phyloP scores from a whole-genome alignment of 176 grass and related monocot genomes.

The Musa beccarii region DNA sequence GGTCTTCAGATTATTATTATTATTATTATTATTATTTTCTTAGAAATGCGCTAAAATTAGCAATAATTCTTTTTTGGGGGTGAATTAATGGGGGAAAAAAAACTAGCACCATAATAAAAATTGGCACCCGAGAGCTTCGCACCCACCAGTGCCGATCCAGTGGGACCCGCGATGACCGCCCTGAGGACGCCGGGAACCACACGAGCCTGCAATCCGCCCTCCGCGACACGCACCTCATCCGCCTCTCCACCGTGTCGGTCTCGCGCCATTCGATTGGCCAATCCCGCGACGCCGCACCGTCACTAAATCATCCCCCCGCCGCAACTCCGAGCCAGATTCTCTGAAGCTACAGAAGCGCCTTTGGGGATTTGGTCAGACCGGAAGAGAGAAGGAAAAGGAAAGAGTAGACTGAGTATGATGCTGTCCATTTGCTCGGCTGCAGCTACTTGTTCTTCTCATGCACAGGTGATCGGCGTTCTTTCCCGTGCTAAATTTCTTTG shows the following conservation, averaged over 20 bases:
- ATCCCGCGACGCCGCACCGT: background rate
- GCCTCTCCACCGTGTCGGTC: background rate
- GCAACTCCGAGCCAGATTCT: background rate
- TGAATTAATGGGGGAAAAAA: too few relatives aligned
- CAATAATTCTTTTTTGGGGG: too few relatives aligned
- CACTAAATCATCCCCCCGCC: background rate
- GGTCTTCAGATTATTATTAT: too few relatives aligned
- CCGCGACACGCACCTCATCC: background rate
- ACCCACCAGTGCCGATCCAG: too few relatives aligned
- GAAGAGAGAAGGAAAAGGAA: too few relatives aligned
- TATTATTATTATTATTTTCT: too few relatives aligned
- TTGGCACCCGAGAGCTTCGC: too few relatives aligned
- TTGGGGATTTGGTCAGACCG: too few relatives aligned
- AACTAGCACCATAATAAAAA: too few relatives aligned
- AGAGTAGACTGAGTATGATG: background rate
- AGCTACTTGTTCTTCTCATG: constrained; percentile 4
- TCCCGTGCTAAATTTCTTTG: background rate
- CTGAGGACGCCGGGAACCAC: background rate
- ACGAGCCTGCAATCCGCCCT: background rate
- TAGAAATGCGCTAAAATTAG: too few relatives aligned
- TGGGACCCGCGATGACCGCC: too few relatives aligned
- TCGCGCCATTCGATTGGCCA: background rate
- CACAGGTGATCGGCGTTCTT: background rate
- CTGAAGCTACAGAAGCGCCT: too few relatives aligned
- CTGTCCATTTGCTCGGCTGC: constrained; percentile 15